These are phyloP conservation scores for Pyrus betulifolia DNA, from an alignment of 306 rosid species.

Conservation along the genomic window DNA sequence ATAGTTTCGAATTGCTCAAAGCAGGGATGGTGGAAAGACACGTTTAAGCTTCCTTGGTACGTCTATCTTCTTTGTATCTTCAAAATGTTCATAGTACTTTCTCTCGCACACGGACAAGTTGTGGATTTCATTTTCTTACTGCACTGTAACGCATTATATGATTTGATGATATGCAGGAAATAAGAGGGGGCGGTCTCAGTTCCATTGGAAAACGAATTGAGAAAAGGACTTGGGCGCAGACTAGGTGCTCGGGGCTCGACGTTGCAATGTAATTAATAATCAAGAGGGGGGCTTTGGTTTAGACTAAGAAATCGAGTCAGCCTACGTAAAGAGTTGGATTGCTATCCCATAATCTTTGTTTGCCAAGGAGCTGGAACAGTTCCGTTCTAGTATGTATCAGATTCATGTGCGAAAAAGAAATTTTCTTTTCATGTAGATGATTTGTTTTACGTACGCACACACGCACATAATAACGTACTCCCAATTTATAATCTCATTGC, in stretches of 20 bases:
- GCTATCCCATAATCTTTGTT: constrained; percentile 21
- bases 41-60: constrained; percentile 97
- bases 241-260: constrained; percentile 9
- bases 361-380: constrained; percentile 25
- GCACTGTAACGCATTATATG: neutral
- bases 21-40: constrained; percentile 99
- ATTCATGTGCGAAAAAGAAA: constrained; percentile 16
- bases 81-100: neutral
- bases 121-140: neutral
- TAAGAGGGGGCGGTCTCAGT: constrained; percentile 3
- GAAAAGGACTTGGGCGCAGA: constrained; percentile 6
- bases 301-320: constrained; percentile 14
- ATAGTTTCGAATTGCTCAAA: constrained; percentile 80
- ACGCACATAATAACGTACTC: neutral
- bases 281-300: neutral
- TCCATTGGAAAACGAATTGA: neutral
- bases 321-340: constrained; percentile 7
- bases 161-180: constrained; percentile 11
- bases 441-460: neutral
- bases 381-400: constrained; percentile 16
- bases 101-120: neutral
- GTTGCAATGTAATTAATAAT: neutral
- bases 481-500: neutral
- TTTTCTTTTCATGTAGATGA: neutral
- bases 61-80: constrained; percentile 17